Evolutionary conservation across 1,284 basidiomycete genomes (phyloP), one percentile per base, ranked within the genome.

Genomic region (Sutorius eximius): DNA sequence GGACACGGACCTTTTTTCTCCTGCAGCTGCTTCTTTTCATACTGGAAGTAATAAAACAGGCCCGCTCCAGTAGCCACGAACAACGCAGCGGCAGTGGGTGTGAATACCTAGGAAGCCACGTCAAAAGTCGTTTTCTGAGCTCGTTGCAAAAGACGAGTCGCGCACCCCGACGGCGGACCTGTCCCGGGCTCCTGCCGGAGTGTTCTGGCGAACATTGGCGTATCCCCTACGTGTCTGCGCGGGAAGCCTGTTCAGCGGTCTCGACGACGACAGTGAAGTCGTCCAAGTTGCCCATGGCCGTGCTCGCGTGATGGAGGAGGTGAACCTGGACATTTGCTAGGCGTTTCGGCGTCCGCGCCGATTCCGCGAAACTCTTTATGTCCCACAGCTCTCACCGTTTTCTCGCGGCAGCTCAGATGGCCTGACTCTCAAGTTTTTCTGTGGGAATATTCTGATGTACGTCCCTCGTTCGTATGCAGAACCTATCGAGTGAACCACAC

Each of bases 41-140:
- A 77, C 49, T 86, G 82, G 73, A 99, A 98, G 77, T 98, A 98
- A 63, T 82, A 85, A 68, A 88, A 93, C 30, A 99, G 77, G 1
- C 87, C 94, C 5, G 81, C 74, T 6, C 95, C 95, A 1, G 93
- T 91, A 1, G 82, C 75, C 37, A 96, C 72, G 71, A 99, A 98
- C 18, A 98, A 68, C 0, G 80, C 83, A 0, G 91, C 94, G 0
- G 95, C 87, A 57, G 80, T 81, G 43, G 92, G 90, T 5, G 93
- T 95, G 72, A 98, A 97, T 3, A 94, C 89, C 93, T 95, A 53
- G 29, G 46, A 48, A 20, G 41, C 7, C 15, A 5, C 24, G 16
- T 38, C 36, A 15, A 52, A 24, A 38, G 30, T 49, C 32, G 44
- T 41, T 34, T 24, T 13, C 40, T 30, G 4, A 29, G 27, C 24